Evolutionary conservation across 1,284 basidiomycete genomes (phyloP).

Genomic region (Pseudozyma sp.): DNA sequence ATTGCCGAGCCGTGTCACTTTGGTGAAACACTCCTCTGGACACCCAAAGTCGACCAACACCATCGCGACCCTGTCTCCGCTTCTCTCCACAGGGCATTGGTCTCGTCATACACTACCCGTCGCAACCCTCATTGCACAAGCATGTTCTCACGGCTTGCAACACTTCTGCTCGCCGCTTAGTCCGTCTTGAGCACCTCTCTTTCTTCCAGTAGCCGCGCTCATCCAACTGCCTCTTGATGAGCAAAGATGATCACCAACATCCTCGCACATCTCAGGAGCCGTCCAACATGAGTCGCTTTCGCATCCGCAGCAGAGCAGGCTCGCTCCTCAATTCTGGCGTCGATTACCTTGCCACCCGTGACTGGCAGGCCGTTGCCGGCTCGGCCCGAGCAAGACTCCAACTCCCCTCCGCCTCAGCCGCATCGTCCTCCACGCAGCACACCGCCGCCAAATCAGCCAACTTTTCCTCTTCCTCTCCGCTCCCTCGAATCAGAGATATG

Average conservation of each 20-base stretch:
- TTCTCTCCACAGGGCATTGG: too few species aligned
- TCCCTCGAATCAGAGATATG: constrained; percentile 26
- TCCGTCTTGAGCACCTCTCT: background rate
- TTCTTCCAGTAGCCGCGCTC: background rate
- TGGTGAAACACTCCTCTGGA: background rate
- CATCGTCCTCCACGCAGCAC: background rate
- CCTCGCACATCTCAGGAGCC: constrained; percentile 24
- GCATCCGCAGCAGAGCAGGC: constrained; percentile 32
- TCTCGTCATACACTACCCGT: too few species aligned
- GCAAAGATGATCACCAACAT: constrained; percentile 19
- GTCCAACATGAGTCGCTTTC: constrained; percentile 45
- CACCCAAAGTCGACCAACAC: too few species aligned
- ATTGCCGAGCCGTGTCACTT: background rate
- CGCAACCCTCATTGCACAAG: too few species aligned
- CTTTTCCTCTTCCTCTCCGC: constrained; percentile 19
- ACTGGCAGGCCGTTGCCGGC: constrained; percentile 41
- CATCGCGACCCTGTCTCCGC: too few species aligned
- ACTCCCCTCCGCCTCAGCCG: constrained; percentile 13
- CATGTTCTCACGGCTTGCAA: background rate
- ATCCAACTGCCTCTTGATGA: constrained; percentile 14
- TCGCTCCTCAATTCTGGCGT: constrained; percentile 38
- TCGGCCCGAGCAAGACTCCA: constrained; percentile 29
- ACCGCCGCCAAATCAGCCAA: constrained; percentile 7
- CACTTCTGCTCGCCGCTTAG: constrained; percentile 13
- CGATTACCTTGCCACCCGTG: constrained; percentile 38